These are phyloP conservation scores for Plenodomus lindquistii DNA, from an alignment of 2,329 filamentous ascomycete genomes.

Conservation along the genomic window DNA sequence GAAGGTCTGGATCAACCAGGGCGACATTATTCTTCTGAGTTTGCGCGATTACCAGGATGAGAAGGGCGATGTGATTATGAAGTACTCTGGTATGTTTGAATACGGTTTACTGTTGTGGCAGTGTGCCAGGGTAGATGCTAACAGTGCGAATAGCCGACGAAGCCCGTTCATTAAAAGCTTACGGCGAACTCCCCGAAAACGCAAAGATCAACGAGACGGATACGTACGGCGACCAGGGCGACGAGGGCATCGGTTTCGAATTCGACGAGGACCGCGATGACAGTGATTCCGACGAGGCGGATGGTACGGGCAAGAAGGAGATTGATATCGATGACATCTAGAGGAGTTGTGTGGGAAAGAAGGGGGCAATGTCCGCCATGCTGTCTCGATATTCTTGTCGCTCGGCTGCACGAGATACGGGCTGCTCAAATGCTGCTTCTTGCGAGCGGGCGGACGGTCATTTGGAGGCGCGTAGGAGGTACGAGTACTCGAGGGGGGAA, in stretches of 20 bases:
- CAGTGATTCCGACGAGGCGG: slow-evolving; percentile 56
- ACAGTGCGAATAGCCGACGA: slow-evolving; percentile 86
- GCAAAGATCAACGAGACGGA: slow-evolving; percentile 99
- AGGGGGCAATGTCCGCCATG: slow-evolving; percentile 40
- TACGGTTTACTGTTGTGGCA: background rate
- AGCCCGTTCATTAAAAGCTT: slow-evolving; percentile 91
- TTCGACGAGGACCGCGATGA: slow-evolving; percentile 87
- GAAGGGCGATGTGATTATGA: slow-evolving; percentile 92
- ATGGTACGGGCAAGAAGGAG: slow-evolving; percentile 71
- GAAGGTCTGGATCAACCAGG: slow-evolving; percentile 96
- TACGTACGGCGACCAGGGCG: slow-evolving; percentile 86
- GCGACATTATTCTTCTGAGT: slow-evolving; percentile 72
- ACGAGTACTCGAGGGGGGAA: background rate
- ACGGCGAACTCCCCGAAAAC: slow-evolving; percentile 94
- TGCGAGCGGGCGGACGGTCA: slow-evolving; percentile 43
- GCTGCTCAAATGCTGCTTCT: slow-evolving; percentile 47
- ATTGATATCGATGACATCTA: slow-evolving; percentile 96
- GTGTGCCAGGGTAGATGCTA: slow-evolving; percentile 74
- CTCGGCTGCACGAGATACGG: slow-evolving; percentile 17
- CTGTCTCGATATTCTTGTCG: slow-evolving; percentile 36
- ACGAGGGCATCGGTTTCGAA: slow-evolving; percentile 95
- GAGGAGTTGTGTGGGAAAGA: slow-evolving; percentile 6
- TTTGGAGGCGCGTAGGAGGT: background rate
- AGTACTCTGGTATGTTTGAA: slow-evolving; percentile 66
- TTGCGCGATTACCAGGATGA: slow-evolving; percentile 93